Evolutionary conservation across 495 filamentous ascomycete species (phyloP).

Genomic region (Amphirosellinia nigrospora): DNA sequence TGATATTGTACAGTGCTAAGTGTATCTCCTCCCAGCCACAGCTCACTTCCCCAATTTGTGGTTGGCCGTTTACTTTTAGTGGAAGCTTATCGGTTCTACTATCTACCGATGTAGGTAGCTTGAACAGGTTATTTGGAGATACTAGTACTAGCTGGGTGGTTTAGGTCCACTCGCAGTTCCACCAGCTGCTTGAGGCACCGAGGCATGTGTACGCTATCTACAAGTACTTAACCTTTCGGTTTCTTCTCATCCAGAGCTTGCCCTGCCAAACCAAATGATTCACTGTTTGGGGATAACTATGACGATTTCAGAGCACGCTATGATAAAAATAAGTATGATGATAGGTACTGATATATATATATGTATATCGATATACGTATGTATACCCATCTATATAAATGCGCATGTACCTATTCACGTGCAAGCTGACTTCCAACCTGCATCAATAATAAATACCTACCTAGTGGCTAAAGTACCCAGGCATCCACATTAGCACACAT

Average conservation of each 20-base stretch:
- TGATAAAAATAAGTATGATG: no score
- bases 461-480: no score
- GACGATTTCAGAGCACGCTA: not conserved
- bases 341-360: no score
- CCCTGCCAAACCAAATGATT: not conserved
- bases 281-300: not conserved
- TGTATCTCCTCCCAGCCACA: not conserved
- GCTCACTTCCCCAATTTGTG: not conserved
- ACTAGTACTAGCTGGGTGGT: not conserved
- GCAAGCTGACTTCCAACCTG: not conserved
- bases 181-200: conserved; percentile 6
- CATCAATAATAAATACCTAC: no score
- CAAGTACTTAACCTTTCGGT: not conserved
- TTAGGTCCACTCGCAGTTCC: not conserved
- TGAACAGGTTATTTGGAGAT: not conserved
- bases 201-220: not conserved
- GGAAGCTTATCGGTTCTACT: not conserved
- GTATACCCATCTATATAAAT: no score
- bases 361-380: no score
- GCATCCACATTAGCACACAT: no score
- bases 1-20: conserved; percentile 2
- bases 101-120: no score
- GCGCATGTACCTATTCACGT: not conserved
- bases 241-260: not conserved
- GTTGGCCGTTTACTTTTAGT: conserved; percentile 15